A percentile compares a stretch with the other conserved stretches of the same genome.
Conservation (phyloP, 2,329 filamentous ascomycete genomes). For the Cylindrodendrum hubeiense region DNA sequence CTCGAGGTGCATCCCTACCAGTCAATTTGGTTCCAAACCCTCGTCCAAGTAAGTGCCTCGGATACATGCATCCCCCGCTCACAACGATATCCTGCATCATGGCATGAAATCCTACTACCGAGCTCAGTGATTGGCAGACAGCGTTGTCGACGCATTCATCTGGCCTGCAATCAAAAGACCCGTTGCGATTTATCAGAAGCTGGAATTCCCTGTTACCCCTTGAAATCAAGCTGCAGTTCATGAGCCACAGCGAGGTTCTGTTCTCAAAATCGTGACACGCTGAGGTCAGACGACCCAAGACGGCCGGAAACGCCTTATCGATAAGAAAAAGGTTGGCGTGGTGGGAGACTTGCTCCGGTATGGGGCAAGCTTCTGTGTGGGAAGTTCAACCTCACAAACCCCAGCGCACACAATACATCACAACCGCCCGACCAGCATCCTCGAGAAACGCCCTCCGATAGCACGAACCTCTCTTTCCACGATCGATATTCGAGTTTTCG, state of each 20-base stretch:
- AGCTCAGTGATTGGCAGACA: background rate
- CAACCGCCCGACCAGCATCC: conserved; percentile 26
- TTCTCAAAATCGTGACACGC: background rate
- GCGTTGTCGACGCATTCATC: conserved; percentile 1
- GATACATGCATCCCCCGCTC: background rate
- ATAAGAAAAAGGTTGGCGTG: conserved; percentile 45
- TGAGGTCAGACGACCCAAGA: conserved; percentile 15
- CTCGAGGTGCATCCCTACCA: no score
- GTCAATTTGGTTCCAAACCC: no score
- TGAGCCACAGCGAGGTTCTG: background rate
- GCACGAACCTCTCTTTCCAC: background rate
- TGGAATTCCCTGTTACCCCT: background rate
- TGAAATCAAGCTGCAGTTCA: background rate
- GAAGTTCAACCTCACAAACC: conserved; percentile 40
- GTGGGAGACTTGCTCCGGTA: conserved; percentile 32
- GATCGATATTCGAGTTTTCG: background rate
- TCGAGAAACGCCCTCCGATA: conserved; percentile 5
- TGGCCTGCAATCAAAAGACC: background rate
- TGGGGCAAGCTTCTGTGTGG: conserved; percentile 28
- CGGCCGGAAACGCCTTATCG: conserved; percentile 42
- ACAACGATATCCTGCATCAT: background rate
- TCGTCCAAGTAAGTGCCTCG: background rate
- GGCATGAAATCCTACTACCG: background rate
- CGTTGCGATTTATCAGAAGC: conserved; percentile 5
- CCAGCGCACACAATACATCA: conserved; percentile 40